These are phyloP conservation scores for Ganoderma boninense DNA, from an alignment of 1,284 basidiomycete genomes.

Conservation along the genomic window DNA sequence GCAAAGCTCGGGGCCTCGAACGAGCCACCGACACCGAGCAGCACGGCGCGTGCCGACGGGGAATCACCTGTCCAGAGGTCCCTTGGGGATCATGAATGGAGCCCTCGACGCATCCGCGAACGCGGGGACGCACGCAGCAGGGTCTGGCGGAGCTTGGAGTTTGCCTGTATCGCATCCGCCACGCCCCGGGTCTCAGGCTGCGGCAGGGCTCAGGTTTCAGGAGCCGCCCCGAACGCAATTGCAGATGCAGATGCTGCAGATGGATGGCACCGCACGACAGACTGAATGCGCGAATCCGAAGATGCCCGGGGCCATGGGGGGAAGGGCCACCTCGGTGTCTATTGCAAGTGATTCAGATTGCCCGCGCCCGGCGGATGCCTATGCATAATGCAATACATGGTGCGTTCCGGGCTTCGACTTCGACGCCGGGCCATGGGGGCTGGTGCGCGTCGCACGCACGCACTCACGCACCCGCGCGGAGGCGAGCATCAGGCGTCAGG, in stretches of 20 bases:
- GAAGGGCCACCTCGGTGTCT: not conserved
- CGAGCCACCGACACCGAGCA: not conserved
- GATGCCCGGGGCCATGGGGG: not conserved
- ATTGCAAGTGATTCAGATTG: not conserved
- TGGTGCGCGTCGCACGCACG: not conserved
- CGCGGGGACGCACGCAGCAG: constrained; percentile 15
- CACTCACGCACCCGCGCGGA: not conserved
- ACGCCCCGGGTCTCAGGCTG: not conserved
- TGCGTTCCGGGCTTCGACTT: not conserved
- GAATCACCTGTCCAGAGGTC: not conserved
- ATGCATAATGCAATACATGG: not conserved
- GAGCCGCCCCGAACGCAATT: constrained; percentile 8
- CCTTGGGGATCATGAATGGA: constrained; percentile 14
- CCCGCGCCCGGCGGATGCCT: constrained; percentile 10
- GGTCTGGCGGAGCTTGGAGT: constrained; percentile 27
- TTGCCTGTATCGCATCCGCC: constrained; percentile 14
- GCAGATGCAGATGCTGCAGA: constrained; percentile 1
- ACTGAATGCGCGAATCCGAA: constrained; percentile 8
- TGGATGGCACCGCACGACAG: constrained; percentile 6
- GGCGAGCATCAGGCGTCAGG: not conserved
- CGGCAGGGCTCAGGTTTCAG: not conserved
- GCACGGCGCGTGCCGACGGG: too few relatives aligned
- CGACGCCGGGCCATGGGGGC: not conserved
- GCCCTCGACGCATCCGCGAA: constrained; percentile 30
- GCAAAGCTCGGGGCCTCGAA: not conserved